These are phyloP conservation scores for Teratosphaeria nubilosa DNA, from an alignment of 2,329 filamentous ascomycete species.

Conservation along the genomic window DNA sequence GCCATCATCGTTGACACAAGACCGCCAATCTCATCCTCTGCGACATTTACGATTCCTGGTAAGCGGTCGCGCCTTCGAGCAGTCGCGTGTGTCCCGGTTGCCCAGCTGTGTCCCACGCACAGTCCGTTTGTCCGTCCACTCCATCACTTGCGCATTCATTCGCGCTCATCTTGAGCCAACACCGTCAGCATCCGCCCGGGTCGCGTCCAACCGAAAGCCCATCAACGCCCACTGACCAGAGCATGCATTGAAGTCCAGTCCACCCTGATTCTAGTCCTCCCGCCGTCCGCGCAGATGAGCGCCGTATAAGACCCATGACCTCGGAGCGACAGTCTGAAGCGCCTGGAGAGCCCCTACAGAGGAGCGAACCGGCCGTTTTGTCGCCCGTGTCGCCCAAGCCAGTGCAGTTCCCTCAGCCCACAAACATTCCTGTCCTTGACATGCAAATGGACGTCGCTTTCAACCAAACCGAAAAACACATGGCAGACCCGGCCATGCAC, in stretches of 20 bases:
- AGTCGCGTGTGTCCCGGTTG: slow-evolving; percentile 1
- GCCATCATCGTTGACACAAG: not conserved
- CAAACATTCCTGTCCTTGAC: slow-evolving; percentile 59
- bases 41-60: not conserved
- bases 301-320: slow-evolving; percentile 15
- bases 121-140: not conserved
- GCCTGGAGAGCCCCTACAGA: slow-evolving; percentile 51
- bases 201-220: not conserved
- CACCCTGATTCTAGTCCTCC: not conserved
- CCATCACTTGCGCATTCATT: not conserved
- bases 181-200: not conserved
- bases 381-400: slow-evolving; percentile 64
- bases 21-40: not conserved
- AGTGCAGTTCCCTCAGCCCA: slow-evolving; percentile 56
- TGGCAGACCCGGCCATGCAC: slow-evolving; percentile 28
- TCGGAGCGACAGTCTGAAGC: slow-evolving; percentile 16
- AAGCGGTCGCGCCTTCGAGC: not conserved
- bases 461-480: slow-evolving; percentile 55
- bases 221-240: slow-evolving; percentile 2
- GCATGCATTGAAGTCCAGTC: slow-evolving; percentile 1
- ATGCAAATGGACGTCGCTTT: slow-evolving; percentile 64
- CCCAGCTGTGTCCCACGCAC: not conserved
- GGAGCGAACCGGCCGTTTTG: slow-evolving; percentile 47
- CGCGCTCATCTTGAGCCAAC: not conserved
- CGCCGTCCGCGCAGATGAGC: slow-evolving; percentile 12